Evolutionary conservation across 2,329 filamentous ascomycete genomes (phyloP), one percentile per base, ranked within the genome.

Genomic region (Pezizomycotina sp.): DNA sequence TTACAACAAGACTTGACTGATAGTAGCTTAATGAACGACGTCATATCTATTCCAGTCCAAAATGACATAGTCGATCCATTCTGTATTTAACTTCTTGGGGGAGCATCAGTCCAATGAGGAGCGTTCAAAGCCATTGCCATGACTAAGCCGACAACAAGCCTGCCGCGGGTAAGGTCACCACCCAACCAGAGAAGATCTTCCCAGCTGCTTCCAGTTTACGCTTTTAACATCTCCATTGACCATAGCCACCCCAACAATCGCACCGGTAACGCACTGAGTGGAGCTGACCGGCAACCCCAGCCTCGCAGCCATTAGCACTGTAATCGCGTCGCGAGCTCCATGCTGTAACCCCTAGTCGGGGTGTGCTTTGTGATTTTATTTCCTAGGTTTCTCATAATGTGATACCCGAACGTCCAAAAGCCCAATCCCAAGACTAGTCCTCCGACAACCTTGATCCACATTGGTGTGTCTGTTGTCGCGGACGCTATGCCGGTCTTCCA

Each of bases 51-150:
- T n/a, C n/a, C n/a, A n/a, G n/a, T n/a, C n/a, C n/a, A n/a, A n/a
- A n/a, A n/a, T n/a, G n/a, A n/a, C n/a, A n/a, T n/a, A n/a, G n/a
- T n/a, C n/a, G n/a, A n/a, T n/a, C n/a, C n/a, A n/a, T n/a, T n/a
- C n/a, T n/a, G n/a, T n/a, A n/a, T n/a, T n/a, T n/a, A n/a, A n/a
- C n/a, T n/a, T n/a, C n/a, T n/a, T n/a, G n/a, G n/a, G n/a, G n/a
- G n/a, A n/a, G n/a, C n/a, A n/a, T n/a, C n/a, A n/a, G n/a, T n/a
- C n/a, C n/a, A 67, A 39, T 60, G 62, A 28, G 72, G 72, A 29
- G 71, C 65, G 46, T 74, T 70, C 43, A 74, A 62, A 39, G 74
- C 61, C 36, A 76, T 63, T 2, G 63, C 71, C 68, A 73, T 74
- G 28, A 74, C 54, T 32, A 64, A 61, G 6, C 71, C 72, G 65